Evolutionary conservation across 305 asterid species (phyloP).

Genomic region (Vinca major): DNA sequence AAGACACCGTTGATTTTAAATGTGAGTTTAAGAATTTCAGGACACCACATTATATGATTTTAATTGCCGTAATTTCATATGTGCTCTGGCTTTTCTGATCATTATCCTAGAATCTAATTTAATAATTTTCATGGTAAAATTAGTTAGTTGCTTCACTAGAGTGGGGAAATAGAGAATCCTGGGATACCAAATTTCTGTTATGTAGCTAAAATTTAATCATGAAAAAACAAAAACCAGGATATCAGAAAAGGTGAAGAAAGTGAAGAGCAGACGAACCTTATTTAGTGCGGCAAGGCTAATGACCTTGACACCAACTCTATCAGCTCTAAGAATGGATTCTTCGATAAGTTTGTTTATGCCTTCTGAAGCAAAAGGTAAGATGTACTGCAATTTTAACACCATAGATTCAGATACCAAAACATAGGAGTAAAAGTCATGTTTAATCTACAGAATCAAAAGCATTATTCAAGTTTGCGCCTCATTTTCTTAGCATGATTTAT

Average conservation of each 20-base stretch:
- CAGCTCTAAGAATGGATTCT: conserved; percentile 79
- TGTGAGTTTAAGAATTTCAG: background rate
- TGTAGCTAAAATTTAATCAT: background rate
- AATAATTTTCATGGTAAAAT: background rate
- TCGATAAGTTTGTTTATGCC: conserved; percentile 85
- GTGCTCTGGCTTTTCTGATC: background rate
- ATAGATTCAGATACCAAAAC: conserved; percentile 2
- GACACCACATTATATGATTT: too few relatives aligned
- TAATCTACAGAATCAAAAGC: background rate
- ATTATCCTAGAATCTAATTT: background rate
- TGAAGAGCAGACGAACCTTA: conserved; percentile 38
- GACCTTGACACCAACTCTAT: conserved; percentile 76
- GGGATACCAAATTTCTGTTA: background rate
- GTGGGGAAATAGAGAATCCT: background rate
- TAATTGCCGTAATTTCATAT: too few relatives aligned
- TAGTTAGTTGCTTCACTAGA: background rate
- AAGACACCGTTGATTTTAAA: background rate
- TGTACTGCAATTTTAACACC: conserved; percentile 51
- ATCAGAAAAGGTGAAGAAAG: conserved; percentile 1
- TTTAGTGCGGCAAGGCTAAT: conserved; percentile 89
- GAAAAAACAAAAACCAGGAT: background rate
- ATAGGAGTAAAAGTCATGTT: background rate
- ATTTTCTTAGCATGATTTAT: background rate
- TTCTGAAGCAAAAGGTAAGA: conserved; percentile 72
- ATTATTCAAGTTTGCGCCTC: background rate